Conservation (phyloP, 495 filamentous ascomycete species). For the Hypoxylon rickii region DNA sequence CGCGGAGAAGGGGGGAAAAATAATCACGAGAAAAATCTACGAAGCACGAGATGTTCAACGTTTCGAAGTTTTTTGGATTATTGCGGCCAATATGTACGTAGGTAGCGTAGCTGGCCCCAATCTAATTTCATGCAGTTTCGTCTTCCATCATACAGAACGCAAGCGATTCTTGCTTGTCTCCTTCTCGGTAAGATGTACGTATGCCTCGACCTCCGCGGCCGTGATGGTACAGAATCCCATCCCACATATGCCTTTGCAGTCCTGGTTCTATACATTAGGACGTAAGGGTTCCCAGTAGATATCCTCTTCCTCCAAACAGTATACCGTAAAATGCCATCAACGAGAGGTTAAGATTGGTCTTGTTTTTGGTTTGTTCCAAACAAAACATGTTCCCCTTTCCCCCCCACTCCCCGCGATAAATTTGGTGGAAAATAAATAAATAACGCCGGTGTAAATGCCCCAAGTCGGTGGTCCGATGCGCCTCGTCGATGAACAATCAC, state of each 20-base stretch:
- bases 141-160: conserved; percentile 21
- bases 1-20: neutral
- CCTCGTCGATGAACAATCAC: conserved; percentile 34
- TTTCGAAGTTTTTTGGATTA: conserved; percentile 12
- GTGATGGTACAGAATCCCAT: conserved; percentile 26
- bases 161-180: conserved; percentile 12
- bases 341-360: conserved; percentile 36
- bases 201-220: conserved; percentile 6
- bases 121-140: conserved; percentile 18
- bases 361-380: conserved; percentile 30
- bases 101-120: conserved; percentile 13
- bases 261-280: conserved; percentile 38
- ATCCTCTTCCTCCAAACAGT: neutral
- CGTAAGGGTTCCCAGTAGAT: conserved; percentile 13
- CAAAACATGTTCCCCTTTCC: conserved; percentile 7
- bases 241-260: conserved; percentile 24
- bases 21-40: neutral
- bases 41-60: neutral
- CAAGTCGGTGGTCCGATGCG: conserved; percentile 32
- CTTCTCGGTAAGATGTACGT: conserved; percentile 3
- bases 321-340: conserved; percentile 21
- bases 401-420: neutral
- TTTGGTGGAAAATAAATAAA: conserved; percentile 10
- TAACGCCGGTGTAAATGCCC: conserved; percentile 39
- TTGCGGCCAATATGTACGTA: conserved; percentile 5